These are phyloP conservation scores for Backusella macrospora DNA, from an alignment of 192 early-diverging fungal genomes.

Conservation along the genomic window DNA sequence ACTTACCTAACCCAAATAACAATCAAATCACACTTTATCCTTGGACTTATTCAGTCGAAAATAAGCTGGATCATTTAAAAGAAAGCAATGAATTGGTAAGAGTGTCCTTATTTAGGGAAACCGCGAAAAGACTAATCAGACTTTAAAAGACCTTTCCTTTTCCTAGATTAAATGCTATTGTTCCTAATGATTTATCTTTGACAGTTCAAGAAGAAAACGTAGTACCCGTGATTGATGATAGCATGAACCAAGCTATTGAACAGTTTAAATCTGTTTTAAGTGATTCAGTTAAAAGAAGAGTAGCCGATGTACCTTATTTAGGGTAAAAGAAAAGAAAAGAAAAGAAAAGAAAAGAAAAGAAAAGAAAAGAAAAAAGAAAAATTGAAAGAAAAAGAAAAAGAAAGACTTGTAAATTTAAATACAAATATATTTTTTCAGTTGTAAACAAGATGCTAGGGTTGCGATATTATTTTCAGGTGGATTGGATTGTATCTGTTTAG, in stretches of 20 bases:
- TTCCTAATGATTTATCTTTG: conserved; percentile 34
- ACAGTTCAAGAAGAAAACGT: conserved; percentile 21
- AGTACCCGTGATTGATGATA: conserved; percentile 36
- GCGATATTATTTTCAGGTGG: conserved; percentile 93
- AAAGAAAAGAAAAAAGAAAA: too few relatives aligned
- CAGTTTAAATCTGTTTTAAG: conserved; percentile 42
- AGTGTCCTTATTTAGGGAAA: too few relatives aligned
- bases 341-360: too few relatives aligned
- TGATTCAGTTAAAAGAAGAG: conserved; percentile 50
- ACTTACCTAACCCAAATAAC: neutral
- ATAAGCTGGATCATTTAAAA: conserved; percentile 13
- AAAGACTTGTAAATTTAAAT: neutral
- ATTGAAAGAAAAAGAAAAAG: neutral
- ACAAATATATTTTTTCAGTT: conserved; percentile 27
- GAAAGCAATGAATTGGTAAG: neutral
- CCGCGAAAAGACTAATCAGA: too few relatives aligned
- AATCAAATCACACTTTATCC: neutral
- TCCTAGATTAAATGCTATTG: conserved; percentile 42
- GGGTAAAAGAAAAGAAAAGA: conserved; percentile 33
- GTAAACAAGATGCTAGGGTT: conserved; percentile 53
- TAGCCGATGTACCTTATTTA: conserved; percentile 51
- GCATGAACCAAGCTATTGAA: conserved; percentile 47
- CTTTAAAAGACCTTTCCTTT: conserved; percentile 47
- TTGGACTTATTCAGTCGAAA: neutral
- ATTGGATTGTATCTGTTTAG: conserved; percentile 89